Evolutionary conservation across 768 basidiomycete species (phyloP).

Genomic region (Russula dissimulans): DNA sequence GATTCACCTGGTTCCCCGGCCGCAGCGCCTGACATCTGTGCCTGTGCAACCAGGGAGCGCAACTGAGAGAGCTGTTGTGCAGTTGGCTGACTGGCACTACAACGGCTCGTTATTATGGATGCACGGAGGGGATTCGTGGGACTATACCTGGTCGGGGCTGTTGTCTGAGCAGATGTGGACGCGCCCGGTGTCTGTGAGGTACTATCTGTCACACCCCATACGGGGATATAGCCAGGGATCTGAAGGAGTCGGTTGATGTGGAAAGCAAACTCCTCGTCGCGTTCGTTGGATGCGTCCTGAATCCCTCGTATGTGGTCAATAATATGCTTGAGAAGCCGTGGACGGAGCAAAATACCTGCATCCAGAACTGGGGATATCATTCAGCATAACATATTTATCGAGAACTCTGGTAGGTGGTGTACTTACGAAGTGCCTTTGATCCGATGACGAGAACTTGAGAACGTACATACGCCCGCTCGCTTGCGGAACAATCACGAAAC

Average conservation of each 20-base stretch:
- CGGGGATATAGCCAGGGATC: slow-evolving; percentile 52
- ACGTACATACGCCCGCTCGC: slow-evolving; percentile 70
- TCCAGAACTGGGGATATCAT: slow-evolving; percentile 57
- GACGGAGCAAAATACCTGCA: slow-evolving; percentile 49
- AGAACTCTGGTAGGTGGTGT: not conserved
- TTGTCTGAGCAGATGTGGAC: slow-evolving; percentile 35
- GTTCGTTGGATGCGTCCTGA: slow-evolving; percentile 56
- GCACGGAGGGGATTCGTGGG: not conserved
- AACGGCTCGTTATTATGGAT: not conserved
- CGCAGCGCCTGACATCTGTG: slow-evolving; percentile 33
- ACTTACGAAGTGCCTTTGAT: slow-evolving; percentile 83
- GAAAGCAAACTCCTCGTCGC: slow-evolving; percentile 63
- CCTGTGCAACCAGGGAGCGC: slow-evolving; percentile 36
- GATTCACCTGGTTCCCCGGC: slow-evolving; percentile 29
- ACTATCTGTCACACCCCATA: slow-evolving; percentile 40
- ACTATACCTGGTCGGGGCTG: slow-evolving; percentile 14
- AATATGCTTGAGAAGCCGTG: not conserved
- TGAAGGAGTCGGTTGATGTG: slow-evolving; percentile 65
- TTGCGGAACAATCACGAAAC: slow-evolving; percentile 65
- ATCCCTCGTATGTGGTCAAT: not conserved
- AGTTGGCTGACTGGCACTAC: slow-evolving; percentile 26
- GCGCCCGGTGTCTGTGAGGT: slow-evolving; percentile 31
- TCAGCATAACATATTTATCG: not conserved
- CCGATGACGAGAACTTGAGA: slow-evolving; percentile 85
- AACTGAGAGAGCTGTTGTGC: slow-evolving; percentile 63